Evolutionary conservation across 2,329 filamentous ascomycete genomes (phyloP).

Genomic region (Microdochium paspali): DNA sequence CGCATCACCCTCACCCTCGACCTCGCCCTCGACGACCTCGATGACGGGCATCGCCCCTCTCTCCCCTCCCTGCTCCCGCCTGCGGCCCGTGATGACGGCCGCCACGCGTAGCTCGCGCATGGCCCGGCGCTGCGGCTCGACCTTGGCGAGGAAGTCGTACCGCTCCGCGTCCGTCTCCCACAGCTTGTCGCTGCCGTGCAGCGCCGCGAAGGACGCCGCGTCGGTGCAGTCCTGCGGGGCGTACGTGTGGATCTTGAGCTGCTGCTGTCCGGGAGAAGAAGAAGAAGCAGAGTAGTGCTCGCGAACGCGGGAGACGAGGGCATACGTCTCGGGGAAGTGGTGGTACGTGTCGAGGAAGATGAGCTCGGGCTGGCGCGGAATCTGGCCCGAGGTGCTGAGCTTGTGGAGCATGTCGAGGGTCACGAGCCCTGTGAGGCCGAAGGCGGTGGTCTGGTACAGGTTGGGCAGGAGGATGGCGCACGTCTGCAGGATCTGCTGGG

Average conservation of each 20-base stretch:
- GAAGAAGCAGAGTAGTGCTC: slow-evolving; percentile 34
- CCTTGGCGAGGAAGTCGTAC: slow-evolving; percentile 69
- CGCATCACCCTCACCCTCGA: not conserved
- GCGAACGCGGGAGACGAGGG: slow-evolving; percentile 48
- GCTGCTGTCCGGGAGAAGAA: slow-evolving; percentile 23
- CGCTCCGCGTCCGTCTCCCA: slow-evolving; percentile 63
- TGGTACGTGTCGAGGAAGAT: slow-evolving; percentile 52
- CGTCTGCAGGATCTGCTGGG: slow-evolving; percentile 3
- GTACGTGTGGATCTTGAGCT: slow-evolving; percentile 58
- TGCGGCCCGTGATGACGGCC: slow-evolving; percentile 61
- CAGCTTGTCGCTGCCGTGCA: slow-evolving; percentile 31
- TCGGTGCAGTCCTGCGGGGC: slow-evolving; percentile 65
- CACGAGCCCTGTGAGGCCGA: slow-evolving; percentile 51
- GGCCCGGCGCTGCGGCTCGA: slow-evolving; percentile 65
- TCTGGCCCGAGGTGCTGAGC: not conserved
- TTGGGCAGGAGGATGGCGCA: slow-evolving; percentile 47
- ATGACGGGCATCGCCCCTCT: slow-evolving; percentile 63
- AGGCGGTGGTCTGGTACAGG: slow-evolving; percentile 54
- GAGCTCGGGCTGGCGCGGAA: slow-evolving; percentile 17
- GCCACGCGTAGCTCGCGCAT: slow-evolving; percentile 61
- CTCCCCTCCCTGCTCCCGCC: slow-evolving; percentile 63
- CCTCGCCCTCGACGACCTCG: slow-evolving; percentile 50
- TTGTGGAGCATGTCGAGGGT: slow-evolving; percentile 41
- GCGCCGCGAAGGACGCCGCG: too few species aligned
- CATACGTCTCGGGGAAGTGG: slow-evolving; percentile 45